These are phyloP conservation scores for Zoysia japonica DNA, from an alignment of 176 grass and related monocot species.

Conservation along the genomic window DNA sequence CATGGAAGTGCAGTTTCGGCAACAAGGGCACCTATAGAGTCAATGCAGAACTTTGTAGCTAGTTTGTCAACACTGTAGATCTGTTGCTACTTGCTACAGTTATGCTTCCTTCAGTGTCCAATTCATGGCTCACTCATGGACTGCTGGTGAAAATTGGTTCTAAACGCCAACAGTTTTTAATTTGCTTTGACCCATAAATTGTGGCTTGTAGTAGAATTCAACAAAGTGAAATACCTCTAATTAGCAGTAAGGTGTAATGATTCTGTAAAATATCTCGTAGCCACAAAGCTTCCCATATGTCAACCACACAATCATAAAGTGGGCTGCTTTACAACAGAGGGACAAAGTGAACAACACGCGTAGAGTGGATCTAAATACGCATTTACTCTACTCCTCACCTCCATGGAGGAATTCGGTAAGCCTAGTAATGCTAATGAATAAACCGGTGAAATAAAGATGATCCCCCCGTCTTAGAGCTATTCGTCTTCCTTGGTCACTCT, in stretches of 20 bases:
- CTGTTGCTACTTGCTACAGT: background rate
- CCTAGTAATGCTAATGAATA: background rate
- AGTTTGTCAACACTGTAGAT: background rate
- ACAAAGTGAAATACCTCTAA: background rate
- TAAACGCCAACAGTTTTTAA: background rate
- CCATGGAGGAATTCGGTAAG: background rate
- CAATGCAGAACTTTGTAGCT: background rate
- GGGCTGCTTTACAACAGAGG: background rate
- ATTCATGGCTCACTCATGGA: background rate
- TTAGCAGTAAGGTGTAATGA: background rate
- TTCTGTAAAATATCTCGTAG: background rate
- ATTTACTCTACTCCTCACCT: background rate
- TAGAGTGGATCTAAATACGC: background rate
- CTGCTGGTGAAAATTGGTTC: background rate
- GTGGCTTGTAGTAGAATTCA: background rate
- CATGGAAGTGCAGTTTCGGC: background rate
- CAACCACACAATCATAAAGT: background rate
- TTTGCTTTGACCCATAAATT: background rate
- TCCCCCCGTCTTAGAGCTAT: no score
- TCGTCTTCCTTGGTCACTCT: no score
- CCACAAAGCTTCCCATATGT: background rate
- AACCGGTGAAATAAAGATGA: background rate
- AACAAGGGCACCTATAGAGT: background rate
- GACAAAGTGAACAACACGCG: background rate
- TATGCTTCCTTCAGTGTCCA: background rate